Evolutionary conservation across 495 filamentous ascomycete genomes (phyloP).

Genomic region (Cercophora samala): DNA sequence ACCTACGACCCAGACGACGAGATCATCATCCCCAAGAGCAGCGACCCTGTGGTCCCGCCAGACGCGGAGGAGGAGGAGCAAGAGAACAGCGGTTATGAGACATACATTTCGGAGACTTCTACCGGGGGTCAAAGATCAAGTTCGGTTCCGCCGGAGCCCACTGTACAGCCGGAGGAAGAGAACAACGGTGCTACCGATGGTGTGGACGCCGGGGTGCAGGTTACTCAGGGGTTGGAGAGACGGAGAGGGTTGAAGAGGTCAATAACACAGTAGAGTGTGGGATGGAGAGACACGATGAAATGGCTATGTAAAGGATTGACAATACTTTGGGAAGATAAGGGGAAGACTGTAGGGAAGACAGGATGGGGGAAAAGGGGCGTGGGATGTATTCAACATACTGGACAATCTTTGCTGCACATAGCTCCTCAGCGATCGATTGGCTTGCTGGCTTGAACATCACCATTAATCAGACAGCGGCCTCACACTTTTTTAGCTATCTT

Average conservation of each 20-base stretch:
- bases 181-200: background rate
- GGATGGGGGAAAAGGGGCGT: background rate
- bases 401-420: background rate
- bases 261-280: background rate
- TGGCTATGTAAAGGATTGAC: background rate
- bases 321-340: background rate
- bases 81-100: background rate
- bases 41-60: background rate
- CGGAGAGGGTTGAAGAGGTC: background rate
- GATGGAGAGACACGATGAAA: background rate
- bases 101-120: background rate
- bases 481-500: background rate
- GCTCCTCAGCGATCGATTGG: background rate
- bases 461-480: background rate
- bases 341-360: background rate
- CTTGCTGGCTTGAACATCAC: background rate
- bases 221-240: background rate
- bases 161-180: background rate
- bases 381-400: background rate
- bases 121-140: background rate
- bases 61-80: background rate
- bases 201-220: background rate
- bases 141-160: background rate
- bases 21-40: background rate
- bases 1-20: background rate